phyloP scores from a whole-genome alignment of 2,329 filamentous ascomycete species.

The Ophiosphaerella korrae region DNA sequence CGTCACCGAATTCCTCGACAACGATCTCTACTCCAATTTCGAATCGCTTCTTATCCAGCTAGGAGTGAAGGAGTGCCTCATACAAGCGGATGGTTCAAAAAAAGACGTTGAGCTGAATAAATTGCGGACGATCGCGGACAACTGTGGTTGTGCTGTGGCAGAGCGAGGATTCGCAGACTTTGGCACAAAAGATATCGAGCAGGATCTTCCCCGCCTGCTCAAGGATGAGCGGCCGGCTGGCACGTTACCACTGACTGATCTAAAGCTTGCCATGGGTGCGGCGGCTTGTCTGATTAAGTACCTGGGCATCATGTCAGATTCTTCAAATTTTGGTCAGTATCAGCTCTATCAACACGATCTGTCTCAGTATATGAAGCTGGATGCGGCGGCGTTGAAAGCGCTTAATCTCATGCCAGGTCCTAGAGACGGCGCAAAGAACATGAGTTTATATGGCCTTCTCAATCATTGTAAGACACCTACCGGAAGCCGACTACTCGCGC shows the following conservation, averaged over 20 bases:
- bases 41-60: conserved; percentile 95
- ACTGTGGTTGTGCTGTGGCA: conserved; percentile 86
- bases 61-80: conserved; percentile 88
- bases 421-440: conserved; percentile 92
- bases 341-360: conserved; percentile 97
- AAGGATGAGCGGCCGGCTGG: conserved; percentile 82
- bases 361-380: conserved; percentile 97
- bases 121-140: conserved; percentile 85
- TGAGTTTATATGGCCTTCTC: conserved; percentile 91
- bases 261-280: conserved; percentile 95
- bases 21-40: conserved; percentile 97
- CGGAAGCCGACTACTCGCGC: conserved; percentile 84
- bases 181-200: conserved; percentile 88
- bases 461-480: conserved; percentile 98
- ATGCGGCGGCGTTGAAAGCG: conserved; percentile 90
- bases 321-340: conserved; percentile 95
- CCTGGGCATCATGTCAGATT: conserved; percentile 84
- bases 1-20: conserved; percentile 98
- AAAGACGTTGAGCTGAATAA: conserved; percentile 91
- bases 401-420: conserved; percentile 97
- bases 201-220: conserved; percentile 84
- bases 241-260: conserved; percentile 83
- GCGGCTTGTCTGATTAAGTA: conserved; percentile 95
- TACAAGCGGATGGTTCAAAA: conserved; percentile 77
- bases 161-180: conserved; percentile 81